These are phyloP conservation scores for Detonula confervacea DNA, from an alignment of 352 stramenopile genomes.

Conservation along the genomic window DNA sequence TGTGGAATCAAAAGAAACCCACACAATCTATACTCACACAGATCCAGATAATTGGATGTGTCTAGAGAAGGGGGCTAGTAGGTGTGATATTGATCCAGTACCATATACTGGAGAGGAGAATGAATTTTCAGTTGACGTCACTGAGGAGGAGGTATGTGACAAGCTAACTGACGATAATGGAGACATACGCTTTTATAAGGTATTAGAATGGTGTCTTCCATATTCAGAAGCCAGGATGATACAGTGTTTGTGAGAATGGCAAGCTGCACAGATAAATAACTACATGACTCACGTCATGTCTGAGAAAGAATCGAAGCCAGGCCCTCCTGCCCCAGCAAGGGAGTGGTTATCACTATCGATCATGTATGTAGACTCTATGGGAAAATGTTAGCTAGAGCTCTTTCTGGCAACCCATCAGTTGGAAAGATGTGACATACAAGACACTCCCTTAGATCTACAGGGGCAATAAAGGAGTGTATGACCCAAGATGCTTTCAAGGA, in stretches of 20 bases:
- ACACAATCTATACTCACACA: not conserved
- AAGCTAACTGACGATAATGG: too few species aligned
- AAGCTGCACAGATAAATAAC: not conserved
- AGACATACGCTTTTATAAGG: too few species aligned
- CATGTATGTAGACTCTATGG: not conserved
- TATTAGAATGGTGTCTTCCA: constrained; percentile 13
- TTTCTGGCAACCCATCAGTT: not conserved
- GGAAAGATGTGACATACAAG: not conserved
- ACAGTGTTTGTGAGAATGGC: not conserved
- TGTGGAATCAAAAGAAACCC: not conserved
- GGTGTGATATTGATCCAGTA: not conserved
- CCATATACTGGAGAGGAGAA: not conserved
- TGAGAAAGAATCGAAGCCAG: not conserved
- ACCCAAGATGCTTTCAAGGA: not conserved
- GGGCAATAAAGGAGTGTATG: not conserved
- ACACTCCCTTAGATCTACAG: not conserved
- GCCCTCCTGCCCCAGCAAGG: not conserved
- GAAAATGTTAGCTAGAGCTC: not conserved
- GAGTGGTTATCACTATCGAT: not conserved
- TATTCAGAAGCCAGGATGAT: not conserved
- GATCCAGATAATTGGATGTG: not conserved
- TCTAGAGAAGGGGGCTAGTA: not conserved
- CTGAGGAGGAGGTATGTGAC: too few species aligned
- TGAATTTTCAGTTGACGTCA: too few species aligned
- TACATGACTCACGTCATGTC: constrained; percentile 4